Evolutionary conservation across 768 basidiomycete genomes (phyloP).

Genomic region (Russula earlei): DNA sequence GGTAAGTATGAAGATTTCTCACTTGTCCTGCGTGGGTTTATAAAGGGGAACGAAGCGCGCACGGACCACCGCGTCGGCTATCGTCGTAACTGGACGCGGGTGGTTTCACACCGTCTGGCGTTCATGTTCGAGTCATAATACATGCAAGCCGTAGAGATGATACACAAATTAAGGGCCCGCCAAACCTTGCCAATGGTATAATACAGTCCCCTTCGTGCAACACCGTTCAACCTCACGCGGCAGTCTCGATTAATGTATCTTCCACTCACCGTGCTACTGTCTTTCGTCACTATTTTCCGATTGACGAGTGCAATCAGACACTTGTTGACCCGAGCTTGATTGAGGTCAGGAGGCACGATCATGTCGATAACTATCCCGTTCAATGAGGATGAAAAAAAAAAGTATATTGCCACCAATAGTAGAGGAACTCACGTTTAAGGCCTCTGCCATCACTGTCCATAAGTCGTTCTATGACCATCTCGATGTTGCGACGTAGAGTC

Average conservation of each 20-base stretch:
- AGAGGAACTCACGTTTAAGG: slow-evolving; percentile 44
- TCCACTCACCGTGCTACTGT: slow-evolving; percentile 35
- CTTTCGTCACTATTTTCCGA: slow-evolving; percentile 75
- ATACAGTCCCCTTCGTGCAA: slow-evolving; percentile 43
- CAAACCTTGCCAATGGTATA: slow-evolving; percentile 62
- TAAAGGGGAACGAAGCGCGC: not conserved
- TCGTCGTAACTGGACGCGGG: not conserved
- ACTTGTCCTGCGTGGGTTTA: not conserved
- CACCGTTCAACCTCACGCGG: not conserved
- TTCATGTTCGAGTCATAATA: not conserved
- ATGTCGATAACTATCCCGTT: slow-evolving; percentile 56
- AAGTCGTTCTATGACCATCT: slow-evolving; percentile 67
- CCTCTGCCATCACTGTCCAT: slow-evolving; percentile 54
- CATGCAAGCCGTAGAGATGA: not conserved
- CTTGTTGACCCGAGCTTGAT: slow-evolving; percentile 87
- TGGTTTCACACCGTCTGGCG: not conserved
- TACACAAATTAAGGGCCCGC: slow-evolving; percentile 20
- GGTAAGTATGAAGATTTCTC: slow-evolving; percentile 22
- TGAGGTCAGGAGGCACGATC: slow-evolving; percentile 70
- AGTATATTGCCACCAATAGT: not conserved
- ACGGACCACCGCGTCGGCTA: not conserved
- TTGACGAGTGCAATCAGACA: slow-evolving; percentile 87
- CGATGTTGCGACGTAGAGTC: slow-evolving; percentile 70
- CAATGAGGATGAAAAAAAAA: not conserved
- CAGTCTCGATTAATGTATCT: not conserved